Base-by-base conservation (phyloP, 1,284 basidiomycete genomes). In the Cryptococcus deneoformans region DNA sequence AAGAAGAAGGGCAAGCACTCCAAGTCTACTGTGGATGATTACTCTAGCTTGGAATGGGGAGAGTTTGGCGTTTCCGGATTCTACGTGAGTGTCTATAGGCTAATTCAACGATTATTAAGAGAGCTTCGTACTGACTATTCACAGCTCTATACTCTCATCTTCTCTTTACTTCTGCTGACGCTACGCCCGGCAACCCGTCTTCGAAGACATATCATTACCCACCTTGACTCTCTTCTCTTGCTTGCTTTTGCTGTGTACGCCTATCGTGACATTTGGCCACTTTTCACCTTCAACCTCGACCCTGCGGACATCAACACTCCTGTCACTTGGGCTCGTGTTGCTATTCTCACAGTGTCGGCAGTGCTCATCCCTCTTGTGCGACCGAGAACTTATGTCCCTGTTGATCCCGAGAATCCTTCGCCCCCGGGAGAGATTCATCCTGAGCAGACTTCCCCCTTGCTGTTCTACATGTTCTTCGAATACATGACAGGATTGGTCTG, bases 221-320 rank as follows among this genome's bases (percentile, higher is more conserved):
- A 76, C 50, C 64, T 75, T 43, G 71, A 76, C 57, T 57, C 76
- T 1, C 65, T 85, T 8, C 66, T 80, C 34, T 75, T 81, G 46
- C 49, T 78, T 52, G 77, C 77, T 0, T 81, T 79, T 64, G 65
- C 54, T 2, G 75, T 83, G 12, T 87, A 83, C 68, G 72, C 77
- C 8, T 86, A 86, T 69, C 82, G 86, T n/a, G 86, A 88, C 69
- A 56, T 88, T 20, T 84, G 81, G 72, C 86, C 87, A 8, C 69
- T 86, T 5, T 76, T 80, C 16, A 87, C 85, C 0, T 85, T 70
- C 61, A 69, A 76, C 42, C 70, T 80, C 6, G 50, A 48, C 5
- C 80, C 82, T 0, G 64, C 73, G 1, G 83, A 85, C 60, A 60
- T 69, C 35, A 55, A 73, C 46, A 74, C 67, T n/a, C 54, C 66